Percentiles rank a stretch among this genome's conserved stretches.
Evolutionary conservation across 2,329 filamentous ascomycete species (phyloP).

Genomic region (Venturia aucupariae): DNA sequence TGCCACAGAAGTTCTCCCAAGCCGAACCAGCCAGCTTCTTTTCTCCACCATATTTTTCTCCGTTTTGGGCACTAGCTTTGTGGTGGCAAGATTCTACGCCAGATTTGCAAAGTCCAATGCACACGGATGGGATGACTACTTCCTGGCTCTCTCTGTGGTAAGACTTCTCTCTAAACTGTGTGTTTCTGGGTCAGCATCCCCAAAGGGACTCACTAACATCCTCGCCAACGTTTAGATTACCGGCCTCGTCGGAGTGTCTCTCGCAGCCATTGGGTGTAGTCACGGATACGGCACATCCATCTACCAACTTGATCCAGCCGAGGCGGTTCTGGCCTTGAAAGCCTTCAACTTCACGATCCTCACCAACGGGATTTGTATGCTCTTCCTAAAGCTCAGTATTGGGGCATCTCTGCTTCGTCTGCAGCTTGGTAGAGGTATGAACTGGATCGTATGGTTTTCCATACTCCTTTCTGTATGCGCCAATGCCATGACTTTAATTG

Average conservation of each 20-base stretch:
- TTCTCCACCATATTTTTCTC: background rate
- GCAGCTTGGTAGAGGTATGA: background rate
- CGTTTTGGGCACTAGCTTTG: background rate
- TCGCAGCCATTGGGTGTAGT: background rate
- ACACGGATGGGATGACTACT: constrained; percentile 1
- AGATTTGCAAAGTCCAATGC: background rate
- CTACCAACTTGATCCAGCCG: background rate
- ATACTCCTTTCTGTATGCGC: background rate
- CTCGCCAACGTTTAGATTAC: background rate
- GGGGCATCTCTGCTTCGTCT: background rate
- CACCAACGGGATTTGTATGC: background rate
- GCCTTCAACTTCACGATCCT: background rate
- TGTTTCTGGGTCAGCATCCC: background rate
- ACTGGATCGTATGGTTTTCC: background rate
- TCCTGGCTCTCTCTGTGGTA: background rate
- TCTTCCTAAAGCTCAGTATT: background rate
- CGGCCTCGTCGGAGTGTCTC: background rate
- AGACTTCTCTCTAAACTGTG: background rate
- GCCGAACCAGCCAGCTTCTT: background rate
- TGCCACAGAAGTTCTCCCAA: background rate
- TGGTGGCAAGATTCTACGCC: background rate
- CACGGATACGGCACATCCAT: background rate
- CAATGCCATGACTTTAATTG: background rate
- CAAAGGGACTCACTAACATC: background rate
- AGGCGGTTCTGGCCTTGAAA: background rate